Evolutionary conservation across 78 protist species (phyloP).

Genomic region (Neovahlkampfia damariscottae): DNA sequence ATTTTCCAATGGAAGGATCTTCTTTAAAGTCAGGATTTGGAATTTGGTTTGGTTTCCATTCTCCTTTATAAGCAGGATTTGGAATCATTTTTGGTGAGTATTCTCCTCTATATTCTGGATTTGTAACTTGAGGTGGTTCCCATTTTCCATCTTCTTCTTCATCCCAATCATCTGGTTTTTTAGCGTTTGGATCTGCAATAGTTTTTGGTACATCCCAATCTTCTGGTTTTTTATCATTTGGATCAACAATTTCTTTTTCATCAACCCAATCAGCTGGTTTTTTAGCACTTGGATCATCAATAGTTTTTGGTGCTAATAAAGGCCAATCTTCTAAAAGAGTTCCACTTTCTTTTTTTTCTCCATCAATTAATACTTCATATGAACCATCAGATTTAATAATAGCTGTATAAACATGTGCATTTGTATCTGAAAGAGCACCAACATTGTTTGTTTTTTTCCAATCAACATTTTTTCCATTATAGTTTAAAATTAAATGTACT

Average conservation of each 20-base stretch:
- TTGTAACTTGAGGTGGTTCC: conserved; percentile 91
- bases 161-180: conserved; percentile 96
- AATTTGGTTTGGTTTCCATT: conserved; percentile 76
- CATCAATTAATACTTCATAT: conserved; percentile 80
- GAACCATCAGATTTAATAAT: conserved; percentile 82
- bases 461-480: conserved; percentile 75
- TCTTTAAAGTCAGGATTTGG: conserved; percentile 81
- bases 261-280: conserved; percentile 96
- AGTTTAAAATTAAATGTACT: conserved; percentile 75
- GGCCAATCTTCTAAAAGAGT: conserved; percentile 72
- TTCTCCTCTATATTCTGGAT: conserved; percentile 83
- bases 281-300: conserved; percentile 72
- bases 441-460: conserved; percentile 40
- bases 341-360: conserved; percentile 68
- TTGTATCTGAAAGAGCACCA: conserved; percentile 59
- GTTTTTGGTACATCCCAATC: conserved; percentile 37
- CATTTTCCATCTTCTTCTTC: conserved; percentile 97
- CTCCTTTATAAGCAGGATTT: conserved; percentile 92
- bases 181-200: conserved; percentile 61
- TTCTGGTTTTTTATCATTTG: conserved; percentile 50
- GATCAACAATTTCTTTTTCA: conserved; percentile 73
- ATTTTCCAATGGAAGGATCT: conserved; percentile 41
- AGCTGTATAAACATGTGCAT: conserved; percentile 95
- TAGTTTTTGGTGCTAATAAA: conserved; percentile 65
- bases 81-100: conserved; percentile 62